Conservation (phyloP, 2,329 filamentous ascomycete genomes). For the Beauveria sp. region DNA sequence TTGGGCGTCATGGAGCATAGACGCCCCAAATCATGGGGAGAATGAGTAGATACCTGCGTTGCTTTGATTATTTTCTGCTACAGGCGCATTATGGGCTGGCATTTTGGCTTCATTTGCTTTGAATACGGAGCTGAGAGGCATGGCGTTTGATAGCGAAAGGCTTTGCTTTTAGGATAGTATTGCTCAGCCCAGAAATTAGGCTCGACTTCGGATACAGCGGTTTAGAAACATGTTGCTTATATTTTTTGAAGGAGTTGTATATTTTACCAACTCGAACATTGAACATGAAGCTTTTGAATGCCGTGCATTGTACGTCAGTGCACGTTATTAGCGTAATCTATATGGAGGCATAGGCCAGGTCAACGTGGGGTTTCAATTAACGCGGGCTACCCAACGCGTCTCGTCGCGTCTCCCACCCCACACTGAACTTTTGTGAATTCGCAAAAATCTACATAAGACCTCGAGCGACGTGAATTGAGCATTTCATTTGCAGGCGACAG, state of each 20-base stretch:
- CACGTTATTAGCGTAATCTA: not conserved
- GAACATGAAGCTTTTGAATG: too few species aligned
- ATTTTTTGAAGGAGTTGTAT: not conserved
- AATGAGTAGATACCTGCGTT: not conserved
- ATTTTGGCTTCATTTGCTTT: not conserved
- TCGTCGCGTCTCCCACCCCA: constrained; percentile 11
- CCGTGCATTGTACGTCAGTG: not conserved
- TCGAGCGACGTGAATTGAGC: not conserved
- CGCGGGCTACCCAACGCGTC: constrained; percentile 8
- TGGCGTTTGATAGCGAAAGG: not conserved
- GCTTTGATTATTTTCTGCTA: not conserved
- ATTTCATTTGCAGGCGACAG: not conserved
- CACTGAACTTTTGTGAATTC: not conserved
- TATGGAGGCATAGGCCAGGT: not conserved
- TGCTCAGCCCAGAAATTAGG: not conserved
- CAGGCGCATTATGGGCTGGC: not conserved
- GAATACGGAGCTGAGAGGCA: not conserved
- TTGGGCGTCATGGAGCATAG: constrained; percentile 11
- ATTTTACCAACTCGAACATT: not conserved
- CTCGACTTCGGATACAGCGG: not conserved
- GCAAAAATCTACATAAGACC: not conserved
- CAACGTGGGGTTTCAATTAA: constrained; percentile 8
- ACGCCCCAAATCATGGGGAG: not conserved
- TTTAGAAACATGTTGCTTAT: not conserved
- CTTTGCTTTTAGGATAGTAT: not conserved